These are phyloP conservation scores for Leccinum ochraceum DNA, from an alignment of 768 basidiomycete species.

Conservation along the genomic window DNA sequence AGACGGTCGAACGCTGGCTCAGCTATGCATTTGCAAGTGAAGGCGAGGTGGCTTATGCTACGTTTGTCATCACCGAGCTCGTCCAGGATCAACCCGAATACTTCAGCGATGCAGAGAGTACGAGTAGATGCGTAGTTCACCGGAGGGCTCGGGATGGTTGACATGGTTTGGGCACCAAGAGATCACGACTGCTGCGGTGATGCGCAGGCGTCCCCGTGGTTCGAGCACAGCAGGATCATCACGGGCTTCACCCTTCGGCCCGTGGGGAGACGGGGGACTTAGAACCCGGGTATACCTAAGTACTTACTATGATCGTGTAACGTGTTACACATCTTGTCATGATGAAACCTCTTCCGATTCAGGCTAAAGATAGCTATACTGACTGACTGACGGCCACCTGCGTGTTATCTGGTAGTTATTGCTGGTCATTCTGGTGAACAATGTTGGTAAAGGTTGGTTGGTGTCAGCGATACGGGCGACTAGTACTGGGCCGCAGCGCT, in stretches of 20 bases:
- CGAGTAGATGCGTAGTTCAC: background rate
- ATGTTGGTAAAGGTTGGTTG: background rate
- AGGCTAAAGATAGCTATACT: background rate
- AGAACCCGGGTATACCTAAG: background rate
- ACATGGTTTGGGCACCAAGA: constrained; percentile 10
- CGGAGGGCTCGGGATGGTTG: background rate
- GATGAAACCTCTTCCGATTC: background rate
- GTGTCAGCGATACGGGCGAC: background rate
- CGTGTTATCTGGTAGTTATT: constrained; percentile 2
- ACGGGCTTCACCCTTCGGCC: background rate
- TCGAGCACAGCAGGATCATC: background rate
- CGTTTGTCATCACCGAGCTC: constrained; percentile 19
- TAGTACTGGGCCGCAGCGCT: background rate
- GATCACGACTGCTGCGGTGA: background rate
- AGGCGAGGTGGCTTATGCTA: constrained; percentile 19
- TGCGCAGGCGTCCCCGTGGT: background rate
- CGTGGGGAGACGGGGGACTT: background rate
- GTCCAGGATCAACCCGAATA: constrained; percentile 26
- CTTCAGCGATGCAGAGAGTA: constrained; percentile 22
- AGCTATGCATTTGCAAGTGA: constrained; percentile 22
- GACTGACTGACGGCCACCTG: background rate
- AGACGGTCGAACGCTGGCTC: constrained; percentile 27
- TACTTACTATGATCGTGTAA: no score
- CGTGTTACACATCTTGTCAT: no score
- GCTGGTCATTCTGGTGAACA: background rate